A percentile compares a stretch with the other conserved stretches of the same genome.
Conservation (phyloP, 345 rosid genomes). For the Aurinia saxatilis region DNA sequence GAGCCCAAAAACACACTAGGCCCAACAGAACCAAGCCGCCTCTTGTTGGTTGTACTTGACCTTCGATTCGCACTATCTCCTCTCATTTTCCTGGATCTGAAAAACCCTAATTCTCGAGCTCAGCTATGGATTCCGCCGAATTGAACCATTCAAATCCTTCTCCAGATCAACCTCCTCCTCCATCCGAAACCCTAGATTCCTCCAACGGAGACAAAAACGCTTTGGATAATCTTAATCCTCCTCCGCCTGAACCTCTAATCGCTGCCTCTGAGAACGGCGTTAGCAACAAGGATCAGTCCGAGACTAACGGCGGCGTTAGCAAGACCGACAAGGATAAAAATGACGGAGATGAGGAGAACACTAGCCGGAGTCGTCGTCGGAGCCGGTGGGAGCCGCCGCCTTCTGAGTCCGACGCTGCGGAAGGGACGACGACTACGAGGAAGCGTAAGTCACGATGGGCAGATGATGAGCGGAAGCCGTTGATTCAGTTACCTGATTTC, state of each 20-base stretch:
- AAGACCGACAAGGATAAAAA: conserved; percentile 58
- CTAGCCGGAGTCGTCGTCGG: conserved; percentile 63
- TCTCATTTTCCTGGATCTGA: too few relatives aligned
- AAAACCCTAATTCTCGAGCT: too few relatives aligned
- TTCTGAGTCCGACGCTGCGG: conserved; percentile 32
- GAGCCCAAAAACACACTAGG: too few relatives aligned
- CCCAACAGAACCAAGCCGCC: too few relatives aligned
- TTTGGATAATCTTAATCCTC: conserved; percentile 14
- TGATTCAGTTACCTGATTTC: conserved; percentile 85
- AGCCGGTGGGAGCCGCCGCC: conserved; percentile 84
- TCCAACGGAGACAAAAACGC: conserved; percentile 14
- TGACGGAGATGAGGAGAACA: conserved; percentile 88
- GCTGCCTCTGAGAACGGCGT: not conserved
- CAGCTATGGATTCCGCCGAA: too few relatives aligned
- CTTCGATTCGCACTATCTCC: too few relatives aligned
- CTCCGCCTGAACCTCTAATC: not conserved
- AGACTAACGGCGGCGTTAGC: conserved; percentile 34
- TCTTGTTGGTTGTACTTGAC: too few relatives aligned
- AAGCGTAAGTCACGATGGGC: conserved; percentile 95
- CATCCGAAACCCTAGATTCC: not conserved
- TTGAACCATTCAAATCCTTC: too few relatives aligned
- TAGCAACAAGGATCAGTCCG: not conserved
- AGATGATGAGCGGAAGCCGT: conserved; percentile 82
- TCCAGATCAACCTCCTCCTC: too few relatives aligned
- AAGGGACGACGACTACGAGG: conserved; percentile 27